Percentiles rank a stretch among this genome's conserved stretches.
phyloP scores from a whole-genome alignment of 345 rosid genomes.

The Sonneratia alba region DNA sequence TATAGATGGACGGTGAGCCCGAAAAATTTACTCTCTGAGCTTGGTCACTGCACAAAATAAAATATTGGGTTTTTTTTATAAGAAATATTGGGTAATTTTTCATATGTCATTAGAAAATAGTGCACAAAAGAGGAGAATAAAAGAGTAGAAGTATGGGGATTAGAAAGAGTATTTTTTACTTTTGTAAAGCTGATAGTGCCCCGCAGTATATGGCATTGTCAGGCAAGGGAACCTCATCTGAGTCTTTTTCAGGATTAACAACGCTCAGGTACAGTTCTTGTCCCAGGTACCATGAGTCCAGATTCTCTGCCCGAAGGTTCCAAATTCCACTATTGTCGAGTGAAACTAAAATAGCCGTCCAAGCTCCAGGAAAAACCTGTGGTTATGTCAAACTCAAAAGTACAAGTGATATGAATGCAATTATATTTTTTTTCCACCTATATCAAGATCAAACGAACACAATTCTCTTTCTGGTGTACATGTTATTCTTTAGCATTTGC shows the following conservation, averaged over 20 bases:
- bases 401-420: not conserved
- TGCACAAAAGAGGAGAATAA: not conserved
- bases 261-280: constrained; percentile 69
- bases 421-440: not conserved
- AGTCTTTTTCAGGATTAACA: constrained; percentile 58
- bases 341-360: constrained; percentile 84
- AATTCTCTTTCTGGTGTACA: not conserved
- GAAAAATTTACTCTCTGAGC: constrained; percentile 62
- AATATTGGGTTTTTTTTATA: not conserved
- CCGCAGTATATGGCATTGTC: constrained; percentile 78
- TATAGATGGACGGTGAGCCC: constrained; percentile 18
- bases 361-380: constrained; percentile 91
- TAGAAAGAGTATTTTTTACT: constrained; percentile 21
- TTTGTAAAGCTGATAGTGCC: constrained; percentile 62
- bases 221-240: constrained; percentile 44
- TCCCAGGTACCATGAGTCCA: constrained; percentile 83
- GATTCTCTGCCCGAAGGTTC: constrained; percentile 81
- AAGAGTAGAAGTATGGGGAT: not conserved
- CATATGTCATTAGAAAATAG: not conserved
- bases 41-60: constrained; percentile 52
- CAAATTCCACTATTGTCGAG: constrained; percentile 90
- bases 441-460: not conserved
- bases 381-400: not conserved
- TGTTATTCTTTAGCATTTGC: not conserved
- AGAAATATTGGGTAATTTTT: not conserved